Conservation (phyloP, 257 asterid species). For the Plantago major region DNA sequence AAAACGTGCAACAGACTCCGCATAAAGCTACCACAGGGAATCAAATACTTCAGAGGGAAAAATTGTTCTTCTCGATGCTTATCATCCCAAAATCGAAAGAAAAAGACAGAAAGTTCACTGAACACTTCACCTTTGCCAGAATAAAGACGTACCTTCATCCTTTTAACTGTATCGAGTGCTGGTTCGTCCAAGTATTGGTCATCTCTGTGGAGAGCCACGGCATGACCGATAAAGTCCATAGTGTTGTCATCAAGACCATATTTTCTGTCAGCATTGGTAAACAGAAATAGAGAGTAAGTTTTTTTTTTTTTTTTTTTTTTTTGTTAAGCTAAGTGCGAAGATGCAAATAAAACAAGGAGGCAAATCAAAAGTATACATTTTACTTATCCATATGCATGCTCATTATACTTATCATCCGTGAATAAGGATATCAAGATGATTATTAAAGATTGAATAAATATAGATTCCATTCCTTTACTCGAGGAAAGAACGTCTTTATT, state of each 20-base stretch:
- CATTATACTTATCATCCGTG: background rate
- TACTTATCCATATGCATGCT: background rate
- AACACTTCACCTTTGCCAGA: slow-evolving; percentile 7
- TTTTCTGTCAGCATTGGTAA: slow-evolving; percentile 40
- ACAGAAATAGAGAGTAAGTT: background rate
- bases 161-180: slow-evolving; percentile 79
- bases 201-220: slow-evolving; percentile 89
- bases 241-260: slow-evolving; percentile 96
- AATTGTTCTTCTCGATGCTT: background rate
- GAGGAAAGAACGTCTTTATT: too few species aligned
- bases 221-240: slow-evolving; percentile 85
- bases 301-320: too few species aligned
- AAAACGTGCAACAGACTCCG: slow-evolving; percentile 89
- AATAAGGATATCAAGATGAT: slow-evolving; percentile 1
- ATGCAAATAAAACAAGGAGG: slow-evolving; percentile 1
- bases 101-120: background rate
- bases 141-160: slow-evolving; percentile 64
- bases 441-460: too few species aligned
- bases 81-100: slow-evolving; percentile 1
- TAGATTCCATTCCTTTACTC: too few species aligned
- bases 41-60: slow-evolving; percentile 19
- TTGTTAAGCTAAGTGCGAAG: too few species aligned
- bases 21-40: slow-evolving; percentile 58
- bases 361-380: slow-evolving; percentile 3
- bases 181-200: slow-evolving; percentile 83